phyloP scores from a whole-genome alignment of 2,329 filamentous ascomycete species.

The Clonostachys byssicola region DNA sequence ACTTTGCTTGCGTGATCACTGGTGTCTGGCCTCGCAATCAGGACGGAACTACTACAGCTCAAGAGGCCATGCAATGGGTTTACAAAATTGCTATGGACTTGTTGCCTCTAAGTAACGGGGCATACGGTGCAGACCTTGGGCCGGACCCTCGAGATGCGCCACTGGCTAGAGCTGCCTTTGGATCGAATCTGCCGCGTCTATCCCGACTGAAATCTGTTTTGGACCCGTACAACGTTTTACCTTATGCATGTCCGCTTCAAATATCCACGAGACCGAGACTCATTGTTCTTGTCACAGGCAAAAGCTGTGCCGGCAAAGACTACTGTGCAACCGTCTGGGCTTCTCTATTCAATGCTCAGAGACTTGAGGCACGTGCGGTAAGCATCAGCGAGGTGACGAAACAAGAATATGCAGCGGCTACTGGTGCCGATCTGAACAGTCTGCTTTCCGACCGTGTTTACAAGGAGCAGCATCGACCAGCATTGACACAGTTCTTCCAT shows the following conservation, averaged over 20 bases:
- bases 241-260: slow-evolving; percentile 51
- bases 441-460: slow-evolving; percentile 51
- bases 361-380: slow-evolving; percentile 29
- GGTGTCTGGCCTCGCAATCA: slow-evolving; percentile 54
- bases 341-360: slow-evolving; percentile 23
- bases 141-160: slow-evolving; percentile 52
- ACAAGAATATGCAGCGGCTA: slow-evolving; percentile 46
- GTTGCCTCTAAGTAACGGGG: slow-evolving; percentile 44
- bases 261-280: slow-evolving; percentile 30
- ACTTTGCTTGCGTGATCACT: slow-evolving; percentile 60
- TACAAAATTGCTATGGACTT: slow-evolving; percentile 43
- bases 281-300: slow-evolving; percentile 53
- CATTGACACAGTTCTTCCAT: slow-evolving; percentile 47
- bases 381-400: slow-evolving; percentile 59
- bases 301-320: slow-evolving; percentile 55
- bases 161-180: slow-evolving; percentile 52
- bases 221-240: slow-evolving; percentile 47
- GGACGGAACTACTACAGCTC: slow-evolving; percentile 36
- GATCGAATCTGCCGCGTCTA: slow-evolving; percentile 44
- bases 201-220: slow-evolving; percentile 40
- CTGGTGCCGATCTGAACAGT: slow-evolving; percentile 38
- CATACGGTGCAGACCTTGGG: slow-evolving; percentile 58
- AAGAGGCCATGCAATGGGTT: slow-evolving; percentile 45
- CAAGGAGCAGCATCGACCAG: slow-evolving; percentile 55
- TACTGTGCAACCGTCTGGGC: slow-evolving; percentile 51